Conservation (phyloP, 257 asterid species). For the Ocimum tenuiflorum region DNA sequence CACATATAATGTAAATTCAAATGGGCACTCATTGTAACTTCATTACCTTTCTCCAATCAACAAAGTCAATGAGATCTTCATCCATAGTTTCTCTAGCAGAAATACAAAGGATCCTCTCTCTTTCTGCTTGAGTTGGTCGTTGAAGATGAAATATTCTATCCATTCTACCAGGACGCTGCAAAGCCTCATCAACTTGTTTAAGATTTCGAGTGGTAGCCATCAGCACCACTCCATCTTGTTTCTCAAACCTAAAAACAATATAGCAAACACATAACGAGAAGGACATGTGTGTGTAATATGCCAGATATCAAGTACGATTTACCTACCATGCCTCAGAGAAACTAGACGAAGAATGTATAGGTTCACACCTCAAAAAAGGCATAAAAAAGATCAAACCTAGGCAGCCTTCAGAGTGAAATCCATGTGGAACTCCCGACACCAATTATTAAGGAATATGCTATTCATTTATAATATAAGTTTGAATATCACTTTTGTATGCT, state of each 20-base stretch:
- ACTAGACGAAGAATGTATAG: neutral
- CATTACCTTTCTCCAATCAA: conserved; percentile 86
- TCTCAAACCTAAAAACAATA: conserved; percentile 65
- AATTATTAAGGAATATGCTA: neutral
- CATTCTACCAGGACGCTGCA: conserved; percentile 98
- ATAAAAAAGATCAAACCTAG: neutral
- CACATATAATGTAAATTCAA: conserved; percentile 1
- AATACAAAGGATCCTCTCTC: conserved; percentile 64
- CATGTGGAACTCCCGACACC: neutral
- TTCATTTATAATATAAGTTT: neutral
- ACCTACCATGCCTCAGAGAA: neutral
- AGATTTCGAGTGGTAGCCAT: conserved; percentile 96
- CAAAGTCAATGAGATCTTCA: conserved; percentile 68
- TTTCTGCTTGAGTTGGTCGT: conserved; percentile 74
- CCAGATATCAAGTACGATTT: neutral
- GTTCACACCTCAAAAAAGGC: neutral
- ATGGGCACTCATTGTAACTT: conserved; percentile 9
- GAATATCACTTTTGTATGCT: neutral
- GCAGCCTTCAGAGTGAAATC: neutral
- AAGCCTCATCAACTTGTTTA: conserved; percentile 80
- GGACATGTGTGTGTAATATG: neutral
- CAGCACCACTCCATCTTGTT: conserved; percentile 96
- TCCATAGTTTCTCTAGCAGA: conserved; percentile 94
- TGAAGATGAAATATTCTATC: conserved; percentile 96
- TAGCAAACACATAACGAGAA: conserved; percentile 17